Conservation (phyloP, 108 stramenopile genomes). For the Conticribra guillardii region DNA sequence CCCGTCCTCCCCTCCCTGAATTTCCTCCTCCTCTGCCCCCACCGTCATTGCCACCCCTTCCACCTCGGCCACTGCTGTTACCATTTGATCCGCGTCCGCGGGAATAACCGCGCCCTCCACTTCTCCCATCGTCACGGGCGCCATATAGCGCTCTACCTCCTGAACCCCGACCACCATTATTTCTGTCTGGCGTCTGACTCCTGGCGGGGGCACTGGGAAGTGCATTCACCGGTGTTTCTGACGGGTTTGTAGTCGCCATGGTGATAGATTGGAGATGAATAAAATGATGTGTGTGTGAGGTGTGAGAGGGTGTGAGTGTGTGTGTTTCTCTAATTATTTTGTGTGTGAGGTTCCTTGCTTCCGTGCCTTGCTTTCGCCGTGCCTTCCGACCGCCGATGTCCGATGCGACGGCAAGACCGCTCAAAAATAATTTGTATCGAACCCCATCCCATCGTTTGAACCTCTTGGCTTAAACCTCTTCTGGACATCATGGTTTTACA, state of each 20-base stretch:
- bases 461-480: too few species aligned
- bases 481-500: too few species aligned
- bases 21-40: conserved; percentile 8
- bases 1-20: conserved; percentile 1
- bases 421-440: too few species aligned
- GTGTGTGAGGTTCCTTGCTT: too few species aligned
- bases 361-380: too few species aligned
- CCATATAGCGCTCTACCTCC: conserved; percentile 3
- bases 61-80: not conserved
- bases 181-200: conserved; percentile 26
- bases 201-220: not conserved
- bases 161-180: not conserved
- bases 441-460: too few species aligned
- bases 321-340: too few species aligned
- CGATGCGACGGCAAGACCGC: too few species aligned
- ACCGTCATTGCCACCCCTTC: conserved; percentile 2
- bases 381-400: too few species aligned
- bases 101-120: conserved; percentile 6
- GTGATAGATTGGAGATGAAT: not conserved
- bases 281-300: not conserved
- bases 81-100: not conserved
- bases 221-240: conserved; percentile 2
- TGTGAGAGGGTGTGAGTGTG: too few species aligned
- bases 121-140: conserved; percentile 4
- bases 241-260: not conserved